These are phyloP conservation scores for Ogataea hybrid DNA, from an alignment of 1,139 yeast species.

Conservation along the genomic window DNA sequence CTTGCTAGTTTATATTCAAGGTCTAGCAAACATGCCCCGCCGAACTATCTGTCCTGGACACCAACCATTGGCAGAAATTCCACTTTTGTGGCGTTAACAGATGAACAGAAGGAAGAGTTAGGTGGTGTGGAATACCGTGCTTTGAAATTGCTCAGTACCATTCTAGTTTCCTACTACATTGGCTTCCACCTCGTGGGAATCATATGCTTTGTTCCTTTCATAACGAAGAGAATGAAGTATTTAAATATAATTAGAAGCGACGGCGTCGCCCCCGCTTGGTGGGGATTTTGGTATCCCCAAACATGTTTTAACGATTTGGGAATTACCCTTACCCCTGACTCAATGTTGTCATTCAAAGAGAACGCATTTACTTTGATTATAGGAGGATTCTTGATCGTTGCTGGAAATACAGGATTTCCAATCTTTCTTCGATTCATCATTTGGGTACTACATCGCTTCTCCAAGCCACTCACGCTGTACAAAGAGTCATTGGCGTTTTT, in stretches of 20 bases:
- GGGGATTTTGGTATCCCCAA: conserved; percentile 83
- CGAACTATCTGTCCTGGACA: conserved; percentile 73
- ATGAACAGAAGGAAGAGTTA: conserved; percentile 84
- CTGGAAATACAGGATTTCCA: conserved; percentile 96
- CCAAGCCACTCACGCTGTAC: conserved; percentile 63
- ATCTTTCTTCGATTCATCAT: conserved; percentile 72
- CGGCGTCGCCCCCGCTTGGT: conserved; percentile 80
- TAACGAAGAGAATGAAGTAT: conserved; percentile 43
- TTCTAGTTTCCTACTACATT: conserved; percentile 64
- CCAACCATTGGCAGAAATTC: conserved; percentile 97
- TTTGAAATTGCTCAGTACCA: conserved; percentile 66
- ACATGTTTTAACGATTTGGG: conserved; percentile 87
- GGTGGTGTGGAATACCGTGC: conserved; percentile 98
- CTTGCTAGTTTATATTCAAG: conserved; percentile 24
- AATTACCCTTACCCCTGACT: conserved; percentile 71
- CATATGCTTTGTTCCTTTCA: conserved; percentile 65
- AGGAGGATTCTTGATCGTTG: conserved; percentile 66
- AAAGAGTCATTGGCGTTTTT: conserved; percentile 82
- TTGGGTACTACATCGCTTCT: conserved; percentile 69
- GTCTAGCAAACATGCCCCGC: conserved; percentile 15
- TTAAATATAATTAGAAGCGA: conserved; percentile 41
- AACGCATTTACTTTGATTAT: conserved; percentile 65
- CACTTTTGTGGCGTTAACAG: conserved; percentile 77
- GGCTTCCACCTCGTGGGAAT: conserved; percentile 71
- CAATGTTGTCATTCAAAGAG: conserved; percentile 64